Percentiles rank a stretch among this genome's conserved stretches.
Conservation (phyloP, 164 flowering plant genomes). For the Stephania japonica region DNA sequence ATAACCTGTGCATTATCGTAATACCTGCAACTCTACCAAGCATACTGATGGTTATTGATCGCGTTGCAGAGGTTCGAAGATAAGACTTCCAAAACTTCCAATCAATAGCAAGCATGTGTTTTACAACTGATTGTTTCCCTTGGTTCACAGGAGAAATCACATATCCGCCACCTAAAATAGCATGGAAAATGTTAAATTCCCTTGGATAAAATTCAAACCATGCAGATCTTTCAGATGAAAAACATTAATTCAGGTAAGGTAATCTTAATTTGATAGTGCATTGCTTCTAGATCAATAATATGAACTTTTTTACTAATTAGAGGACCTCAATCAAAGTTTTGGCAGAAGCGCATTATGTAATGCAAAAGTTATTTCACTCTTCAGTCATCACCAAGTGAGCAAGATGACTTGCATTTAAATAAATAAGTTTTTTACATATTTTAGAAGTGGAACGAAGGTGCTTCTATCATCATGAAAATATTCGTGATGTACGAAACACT, state of each 20-base stretch:
- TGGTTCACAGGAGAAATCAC: slow-evolving; percentile 66
- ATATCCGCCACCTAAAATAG: slow-evolving; percentile 79
- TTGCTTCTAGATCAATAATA: background rate
- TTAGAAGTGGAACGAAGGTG: too few relatives aligned
- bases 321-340: too few relatives aligned
- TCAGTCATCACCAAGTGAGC: too few relatives aligned
- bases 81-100: slow-evolving; percentile 86
- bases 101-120: slow-evolving; percentile 92
- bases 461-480: too few relatives aligned
- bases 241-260: background rate
- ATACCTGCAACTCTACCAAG: slow-evolving; percentile 81
- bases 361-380: too few relatives aligned
- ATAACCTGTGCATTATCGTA: background rate
- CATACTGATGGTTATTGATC: slow-evolving; percentile 69
- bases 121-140: slow-evolving; percentile 71
- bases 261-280: background rate
- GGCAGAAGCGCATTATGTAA: too few relatives aligned
- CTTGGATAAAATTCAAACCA: background rate
- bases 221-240: background rate
- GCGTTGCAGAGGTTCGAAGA: slow-evolving; percentile 40
- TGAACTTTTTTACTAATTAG: background rate
- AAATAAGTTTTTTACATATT: too few relatives aligned
- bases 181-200: background rate
- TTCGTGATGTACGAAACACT: too few relatives aligned
- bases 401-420: too few relatives aligned